Conservation (phyloP, 164 flowering plant genomes). For the Saururus chinensis region DNA sequence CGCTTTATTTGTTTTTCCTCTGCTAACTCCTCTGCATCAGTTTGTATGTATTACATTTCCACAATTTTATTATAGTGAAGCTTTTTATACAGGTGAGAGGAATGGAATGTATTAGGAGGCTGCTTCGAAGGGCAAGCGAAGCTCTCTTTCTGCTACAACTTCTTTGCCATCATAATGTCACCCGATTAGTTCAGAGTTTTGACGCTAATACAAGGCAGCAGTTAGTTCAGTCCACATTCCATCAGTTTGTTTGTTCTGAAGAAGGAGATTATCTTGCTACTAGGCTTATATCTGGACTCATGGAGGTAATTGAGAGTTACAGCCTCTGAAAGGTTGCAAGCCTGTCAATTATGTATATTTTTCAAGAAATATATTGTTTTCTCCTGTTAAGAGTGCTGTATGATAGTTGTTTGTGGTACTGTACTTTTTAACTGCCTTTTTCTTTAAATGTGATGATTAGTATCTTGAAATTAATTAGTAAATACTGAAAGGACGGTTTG, state of each 20-base stretch:
- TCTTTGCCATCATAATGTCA: slow-evolving; percentile 76
- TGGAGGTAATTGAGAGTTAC: slow-evolving; percentile 59
- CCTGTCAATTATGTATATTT: not conserved
- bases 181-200: slow-evolving; percentile 67
- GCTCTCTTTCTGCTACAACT: slow-evolving; percentile 84
- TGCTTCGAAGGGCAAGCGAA: slow-evolving; percentile 87
- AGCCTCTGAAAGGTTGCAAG: not conserved
- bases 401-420: no score
- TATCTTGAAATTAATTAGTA: no score
- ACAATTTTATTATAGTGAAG: not conserved
- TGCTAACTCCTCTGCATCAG: no score
- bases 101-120: slow-evolving; percentile 88
- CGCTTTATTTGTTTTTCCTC: no score
- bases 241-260: slow-evolving; percentile 86
- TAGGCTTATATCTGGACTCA: slow-evolving; percentile 72
- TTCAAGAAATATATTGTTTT: no score
- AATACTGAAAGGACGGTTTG: no score
- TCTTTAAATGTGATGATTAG: no score
- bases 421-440: no score
- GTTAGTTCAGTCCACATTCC: slow-evolving; percentile 73
- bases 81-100: slow-evolving; percentile 67
- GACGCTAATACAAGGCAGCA: slow-evolving; percentile 43
- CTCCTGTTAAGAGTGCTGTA: no score
- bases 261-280: slow-evolving; percentile 91
- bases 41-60: no score